phyloP scores from a whole-genome alignment of 2,329 filamentous ascomycete genomes.

The Chaetomiaceae sp. region DNA sequence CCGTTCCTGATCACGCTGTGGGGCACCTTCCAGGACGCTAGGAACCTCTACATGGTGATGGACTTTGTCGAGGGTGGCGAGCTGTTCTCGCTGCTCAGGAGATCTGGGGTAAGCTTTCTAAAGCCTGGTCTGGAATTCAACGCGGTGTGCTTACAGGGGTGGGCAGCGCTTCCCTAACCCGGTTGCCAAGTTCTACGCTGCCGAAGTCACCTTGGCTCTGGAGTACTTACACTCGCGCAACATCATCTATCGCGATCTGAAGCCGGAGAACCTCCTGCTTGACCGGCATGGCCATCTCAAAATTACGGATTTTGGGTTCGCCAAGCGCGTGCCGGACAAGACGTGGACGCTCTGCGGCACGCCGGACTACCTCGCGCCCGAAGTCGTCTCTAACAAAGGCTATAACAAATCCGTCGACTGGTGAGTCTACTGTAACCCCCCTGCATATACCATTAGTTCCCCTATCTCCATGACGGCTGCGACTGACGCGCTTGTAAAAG shows the following conservation, averaged over 20 bases:
- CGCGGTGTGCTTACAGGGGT: slow-evolving; percentile 18
- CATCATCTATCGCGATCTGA: slow-evolving; percentile 96
- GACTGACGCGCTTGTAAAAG: slow-evolving; percentile 39
- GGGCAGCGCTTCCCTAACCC: slow-evolving; percentile 91
- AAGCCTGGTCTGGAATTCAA: too few species aligned
- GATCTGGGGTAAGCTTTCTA: slow-evolving; percentile 73
- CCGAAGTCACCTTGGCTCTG: slow-evolving; percentile 89
- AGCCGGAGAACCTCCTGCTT: slow-evolving; percentile 87
- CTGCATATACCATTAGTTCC: not conserved
- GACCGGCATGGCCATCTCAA: slow-evolving; percentile 93
- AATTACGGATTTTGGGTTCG: slow-evolving; percentile 98
- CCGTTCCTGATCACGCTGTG: slow-evolving; percentile 96
- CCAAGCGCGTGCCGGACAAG: slow-evolving; percentile 96
- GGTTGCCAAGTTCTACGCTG: slow-evolving; percentile 98
- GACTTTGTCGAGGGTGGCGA: slow-evolving; percentile 99
- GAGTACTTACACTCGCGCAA: slow-evolving; percentile 93
- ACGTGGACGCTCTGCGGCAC: slow-evolving; percentile 98
- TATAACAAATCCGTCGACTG: slow-evolving; percentile 99
- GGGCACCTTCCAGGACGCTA: slow-evolving; percentile 95
- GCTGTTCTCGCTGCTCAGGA: slow-evolving; percentile 88
- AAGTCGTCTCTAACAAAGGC: slow-evolving; percentile 97
- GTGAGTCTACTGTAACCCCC: slow-evolving; percentile 45
- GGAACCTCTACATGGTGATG: slow-evolving; percentile 99
- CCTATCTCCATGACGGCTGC: not conserved
- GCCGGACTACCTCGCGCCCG: slow-evolving; percentile 92